Conservation (phyloP, 2,329 filamentous ascomycete genomes). For the Nemania sp. region DNA sequence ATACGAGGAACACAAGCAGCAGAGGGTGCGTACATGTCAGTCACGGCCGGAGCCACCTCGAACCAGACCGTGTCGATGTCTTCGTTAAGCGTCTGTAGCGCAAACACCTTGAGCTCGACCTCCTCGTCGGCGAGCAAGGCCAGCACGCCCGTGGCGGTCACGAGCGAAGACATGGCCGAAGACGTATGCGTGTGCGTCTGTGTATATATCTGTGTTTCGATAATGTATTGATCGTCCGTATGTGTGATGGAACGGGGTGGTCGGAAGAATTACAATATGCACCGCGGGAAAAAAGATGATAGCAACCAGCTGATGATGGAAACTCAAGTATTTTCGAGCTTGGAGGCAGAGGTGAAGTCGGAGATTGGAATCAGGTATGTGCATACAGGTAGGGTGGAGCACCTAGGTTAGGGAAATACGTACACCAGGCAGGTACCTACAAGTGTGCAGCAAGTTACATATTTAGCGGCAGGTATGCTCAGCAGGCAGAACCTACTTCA, state of each 20-base stretch:
- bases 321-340: too few species aligned
- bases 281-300: too few species aligned
- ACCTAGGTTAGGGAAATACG: too few species aligned
- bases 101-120: conserved; percentile 90
- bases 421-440: too few species aligned
- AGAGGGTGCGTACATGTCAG: conserved; percentile 72
- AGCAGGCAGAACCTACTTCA: too few species aligned
- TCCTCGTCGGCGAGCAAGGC: conserved; percentile 96
- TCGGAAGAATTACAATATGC: too few species aligned
- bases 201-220: not conserved
- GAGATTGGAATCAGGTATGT: too few species aligned
- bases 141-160: conserved; percentile 91
- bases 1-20: not conserved
- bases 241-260: not conserved
- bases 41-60: conserved; percentile 89
- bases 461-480: too few species aligned
- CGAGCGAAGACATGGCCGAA: conserved; percentile 82
- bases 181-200: conserved; percentile 18
- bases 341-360: too few species aligned
- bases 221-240: not conserved
- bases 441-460: too few species aligned
- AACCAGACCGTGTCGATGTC: conserved; percentile 98
- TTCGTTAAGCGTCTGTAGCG: conserved; percentile 90
- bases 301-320: too few species aligned
- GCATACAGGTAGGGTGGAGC: too few species aligned